Conservation (phyloP, 2,329 filamentous ascomycete genomes). For the Plectosphaerella sp. region DNA sequence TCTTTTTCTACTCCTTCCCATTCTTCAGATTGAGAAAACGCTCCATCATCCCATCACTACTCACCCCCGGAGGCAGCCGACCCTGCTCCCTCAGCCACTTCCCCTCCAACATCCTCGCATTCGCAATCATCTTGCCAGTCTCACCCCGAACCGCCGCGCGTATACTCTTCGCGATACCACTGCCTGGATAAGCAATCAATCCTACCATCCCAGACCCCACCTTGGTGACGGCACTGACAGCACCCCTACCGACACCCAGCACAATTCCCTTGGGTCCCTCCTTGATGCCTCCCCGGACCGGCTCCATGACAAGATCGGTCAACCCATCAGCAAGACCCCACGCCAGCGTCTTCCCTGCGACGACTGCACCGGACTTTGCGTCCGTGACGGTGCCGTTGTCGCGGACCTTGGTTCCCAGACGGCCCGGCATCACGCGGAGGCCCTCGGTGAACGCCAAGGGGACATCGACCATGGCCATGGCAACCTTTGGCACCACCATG, state of each 20-base stretch:
- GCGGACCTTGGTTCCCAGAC: slow-evolving; percentile 43
- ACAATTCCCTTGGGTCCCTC: slow-evolving; percentile 32
- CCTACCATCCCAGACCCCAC: slow-evolving; percentile 12
- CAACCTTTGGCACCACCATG: slow-evolving; percentile 27
- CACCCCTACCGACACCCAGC: slow-evolving; percentile 36
- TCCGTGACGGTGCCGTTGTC: slow-evolving; percentile 31
- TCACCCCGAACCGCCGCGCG: slow-evolving; percentile 3
- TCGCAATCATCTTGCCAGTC: slow-evolving; percentile 1
- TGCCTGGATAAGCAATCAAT: slow-evolving; percentile 10
- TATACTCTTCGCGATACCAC: slow-evolving; percentile 12
- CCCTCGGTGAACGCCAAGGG: slow-evolving; percentile 44
- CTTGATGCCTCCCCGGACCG: slow-evolving; percentile 31
- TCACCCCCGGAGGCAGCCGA: too few species aligned
- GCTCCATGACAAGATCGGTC: slow-evolving; percentile 35
- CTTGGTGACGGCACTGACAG: slow-evolving; percentile 18
- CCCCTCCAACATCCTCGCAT: slow-evolving; percentile 4
- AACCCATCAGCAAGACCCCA: slow-evolving; percentile 40
- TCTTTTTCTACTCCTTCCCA: too few species aligned
- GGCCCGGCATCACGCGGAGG: slow-evolving; percentile 44
- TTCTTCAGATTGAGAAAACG: too few species aligned
- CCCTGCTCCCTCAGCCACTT: slow-evolving; percentile 2
- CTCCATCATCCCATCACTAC: too few species aligned
- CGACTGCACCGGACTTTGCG: slow-evolving; percentile 36
- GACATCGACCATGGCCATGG: slow-evolving; percentile 33
- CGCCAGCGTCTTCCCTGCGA: slow-evolving; percentile 36